Evolutionary conservation across 2,329 filamentous ascomycete species (phyloP).

Genomic region (Scedosporium dehoogii): DNA sequence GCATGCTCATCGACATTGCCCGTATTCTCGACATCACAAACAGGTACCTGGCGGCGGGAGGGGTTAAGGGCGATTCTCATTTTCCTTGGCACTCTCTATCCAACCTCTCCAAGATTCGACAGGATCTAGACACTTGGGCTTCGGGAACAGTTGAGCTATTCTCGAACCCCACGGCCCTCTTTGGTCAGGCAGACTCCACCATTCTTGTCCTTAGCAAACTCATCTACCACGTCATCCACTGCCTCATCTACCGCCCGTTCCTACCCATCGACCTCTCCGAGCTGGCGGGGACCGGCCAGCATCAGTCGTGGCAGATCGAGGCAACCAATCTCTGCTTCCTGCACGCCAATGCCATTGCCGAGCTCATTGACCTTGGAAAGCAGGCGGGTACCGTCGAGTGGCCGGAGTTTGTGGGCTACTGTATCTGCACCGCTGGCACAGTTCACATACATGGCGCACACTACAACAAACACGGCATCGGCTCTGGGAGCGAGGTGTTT

Average conservation of each 20-base stretch:
- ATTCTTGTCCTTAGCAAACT: conserved; percentile 74
- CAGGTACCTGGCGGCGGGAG: conserved; percentile 72
- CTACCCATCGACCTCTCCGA: conserved; percentile 76
- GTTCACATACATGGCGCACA: conserved; percentile 81
- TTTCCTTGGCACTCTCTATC: conserved; percentile 86
- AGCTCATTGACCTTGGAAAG: conserved; percentile 69
- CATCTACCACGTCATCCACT: conserved; percentile 79
- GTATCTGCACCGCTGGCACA: conserved; percentile 75
- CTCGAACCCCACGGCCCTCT: conserved; percentile 62
- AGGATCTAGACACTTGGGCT: conserved; percentile 78
- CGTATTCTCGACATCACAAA: conserved; percentile 77
- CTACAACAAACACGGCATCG: conserved; percentile 48
- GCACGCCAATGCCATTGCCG: conserved; percentile 79
- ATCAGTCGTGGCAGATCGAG: conserved; percentile 89
- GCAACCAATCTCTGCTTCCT: conserved; percentile 79
- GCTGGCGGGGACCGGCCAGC: conserved; percentile 68
- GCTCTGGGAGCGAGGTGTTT: conserved; percentile 51
- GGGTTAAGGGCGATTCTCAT: conserved; percentile 80
- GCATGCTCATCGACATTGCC: conserved; percentile 76
- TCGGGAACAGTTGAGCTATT: conserved; percentile 73
- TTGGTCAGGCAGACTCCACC: conserved; percentile 69
- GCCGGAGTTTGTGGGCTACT: conserved; percentile 81
- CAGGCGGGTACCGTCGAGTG: conserved; percentile 68
- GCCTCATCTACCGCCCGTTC: conserved; percentile 78
- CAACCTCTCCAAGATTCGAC: conserved; percentile 74